A percentile compares a stretch with the other conserved stretches of the same genome.
Conservation (phyloP, 176 grass and related monocot genomes). For the Avena insularis region DNA sequence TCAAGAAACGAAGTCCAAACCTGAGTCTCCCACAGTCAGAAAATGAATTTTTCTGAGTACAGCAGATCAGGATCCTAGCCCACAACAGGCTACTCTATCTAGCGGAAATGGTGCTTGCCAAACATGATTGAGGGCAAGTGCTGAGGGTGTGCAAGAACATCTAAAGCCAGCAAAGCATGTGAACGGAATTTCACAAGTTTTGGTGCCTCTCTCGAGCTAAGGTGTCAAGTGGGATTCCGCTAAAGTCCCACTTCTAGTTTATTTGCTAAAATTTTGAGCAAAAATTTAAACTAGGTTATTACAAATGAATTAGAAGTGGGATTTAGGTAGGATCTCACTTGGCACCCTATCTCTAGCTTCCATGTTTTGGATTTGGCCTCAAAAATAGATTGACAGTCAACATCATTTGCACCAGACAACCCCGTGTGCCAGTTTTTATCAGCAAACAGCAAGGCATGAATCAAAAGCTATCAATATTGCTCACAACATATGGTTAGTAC, state of each 20-base stretch:
- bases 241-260: too few species aligned
- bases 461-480: background rate
- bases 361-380: constrained; percentile 37
- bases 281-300: too few species aligned
- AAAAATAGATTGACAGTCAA: background rate
- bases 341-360: constrained; percentile 36
- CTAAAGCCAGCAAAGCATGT: constrained; percentile 58
- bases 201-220: background rate
- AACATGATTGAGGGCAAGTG: background rate
- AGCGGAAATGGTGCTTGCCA: constrained; percentile 25
- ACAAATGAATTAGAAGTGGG: too few species aligned
- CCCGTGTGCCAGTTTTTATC: background rate
- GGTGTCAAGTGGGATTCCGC: too few species aligned
- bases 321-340: too few species aligned
- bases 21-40: too few species aligned
- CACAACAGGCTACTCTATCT: constrained; percentile 4
- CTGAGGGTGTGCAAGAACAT: constrained; percentile 58
- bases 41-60: too few species aligned
- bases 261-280: too few species aligned
- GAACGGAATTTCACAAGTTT: constrained; percentile 51
- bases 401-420: background rate
- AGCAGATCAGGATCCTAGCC: too few species aligned
- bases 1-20: too few species aligned
- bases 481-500: background rate
- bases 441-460: background rate